Conservation (phyloP, 2,329 filamentous ascomycete species). For the Monosporascus ibericus region DNA sequence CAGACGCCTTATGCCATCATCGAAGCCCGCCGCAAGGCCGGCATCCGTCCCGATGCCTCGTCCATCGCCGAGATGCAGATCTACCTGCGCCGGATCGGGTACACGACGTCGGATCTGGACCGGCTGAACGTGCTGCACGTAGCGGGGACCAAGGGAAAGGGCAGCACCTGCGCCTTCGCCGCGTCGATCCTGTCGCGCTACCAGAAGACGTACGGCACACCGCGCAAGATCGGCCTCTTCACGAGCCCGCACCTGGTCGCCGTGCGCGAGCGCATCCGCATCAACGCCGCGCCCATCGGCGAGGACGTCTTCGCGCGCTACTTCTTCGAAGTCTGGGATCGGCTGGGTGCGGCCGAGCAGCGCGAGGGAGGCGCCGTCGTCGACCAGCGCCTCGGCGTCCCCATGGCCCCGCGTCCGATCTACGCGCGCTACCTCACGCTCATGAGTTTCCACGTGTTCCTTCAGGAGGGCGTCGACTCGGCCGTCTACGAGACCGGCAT, state of each 20-base stretch:
- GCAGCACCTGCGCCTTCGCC: conserved; percentile 64
- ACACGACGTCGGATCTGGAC: conserved; percentile 54
- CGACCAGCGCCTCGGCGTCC: conserved; percentile 22
- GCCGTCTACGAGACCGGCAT: conserved; percentile 63
- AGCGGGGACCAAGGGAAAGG: conserved; percentile 73
- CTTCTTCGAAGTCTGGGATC: conserved; percentile 64
- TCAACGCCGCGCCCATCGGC: conserved; percentile 52
- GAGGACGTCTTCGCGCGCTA: conserved; percentile 55
- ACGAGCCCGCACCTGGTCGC: conserved; percentile 64
- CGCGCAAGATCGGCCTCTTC: conserved; percentile 54
- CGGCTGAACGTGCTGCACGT: conserved; percentile 64
- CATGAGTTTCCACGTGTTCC: conserved; percentile 61
- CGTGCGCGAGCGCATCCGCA: conserved; percentile 61
- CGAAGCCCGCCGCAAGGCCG: conserved; percentile 70
- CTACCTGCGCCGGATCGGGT: conserved; percentile 73
- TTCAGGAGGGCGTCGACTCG: conserved; percentile 54
- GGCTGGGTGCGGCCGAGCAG: conserved; percentile 33
- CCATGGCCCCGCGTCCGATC: conserved; percentile 40
- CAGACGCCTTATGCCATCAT: conserved; percentile 83
- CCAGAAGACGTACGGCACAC: conserved; percentile 27
- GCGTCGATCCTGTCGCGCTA: conserved; percentile 55
- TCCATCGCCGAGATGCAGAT: conserved; percentile 73
- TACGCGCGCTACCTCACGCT: conserved; percentile 60
- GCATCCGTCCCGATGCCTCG: conserved; percentile 61
- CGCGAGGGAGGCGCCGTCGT: conserved; percentile 17